Evolutionary conservation across 257 asterid genomes (phyloP).

Genomic region (Ligustrum vulgare): DNA sequence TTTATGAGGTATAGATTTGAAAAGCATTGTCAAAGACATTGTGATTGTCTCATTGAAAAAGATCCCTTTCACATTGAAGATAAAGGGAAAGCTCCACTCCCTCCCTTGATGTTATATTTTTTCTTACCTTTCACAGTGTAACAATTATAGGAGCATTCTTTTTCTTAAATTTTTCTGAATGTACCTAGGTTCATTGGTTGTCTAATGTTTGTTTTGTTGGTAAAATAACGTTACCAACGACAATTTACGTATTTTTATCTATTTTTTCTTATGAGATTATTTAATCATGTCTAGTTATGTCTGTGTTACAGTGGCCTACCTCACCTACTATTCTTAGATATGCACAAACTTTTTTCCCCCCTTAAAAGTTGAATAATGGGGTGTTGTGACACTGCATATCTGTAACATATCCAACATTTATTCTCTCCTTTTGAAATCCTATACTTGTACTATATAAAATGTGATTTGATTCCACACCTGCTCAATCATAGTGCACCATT

Average conservation of each 20-base stretch:
- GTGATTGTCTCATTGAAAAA: conserved; percentile 5
- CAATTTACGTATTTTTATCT: background rate
- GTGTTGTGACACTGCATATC: conserved; percentile 21
- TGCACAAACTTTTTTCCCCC: conserved; percentile 20
- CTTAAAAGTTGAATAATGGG: conserved; percentile 46
- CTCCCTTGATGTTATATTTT: conserved; percentile 13
- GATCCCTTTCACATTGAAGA: conserved; percentile 4
- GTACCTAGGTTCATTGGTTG: too few relatives aligned
- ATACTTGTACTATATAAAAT: conserved; percentile 13
- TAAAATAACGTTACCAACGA: too few relatives aligned
- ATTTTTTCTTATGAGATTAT: conserved; percentile 31
- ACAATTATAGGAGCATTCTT: background rate
- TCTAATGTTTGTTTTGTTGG: too few relatives aligned
- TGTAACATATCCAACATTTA: conserved; percentile 45
- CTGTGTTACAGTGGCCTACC: conserved; percentile 29
- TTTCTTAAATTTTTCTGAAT: background rate
- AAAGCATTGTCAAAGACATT: conserved; percentile 55
- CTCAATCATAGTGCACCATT: conserved; percentile 28
- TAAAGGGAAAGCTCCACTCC: conserved; percentile 23
- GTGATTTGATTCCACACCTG: conserved; percentile 44
- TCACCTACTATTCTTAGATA: conserved; percentile 27
- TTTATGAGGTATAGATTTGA: conserved; percentile 31
- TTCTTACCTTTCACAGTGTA: conserved; percentile 13
- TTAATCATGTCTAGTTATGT: conserved; percentile 31
- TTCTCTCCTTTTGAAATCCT: conserved; percentile 27